phyloP scores from a whole-genome alignment of 768 basidiomycete species.

The Tylopilus plumbeoviolaceoides region DNA sequence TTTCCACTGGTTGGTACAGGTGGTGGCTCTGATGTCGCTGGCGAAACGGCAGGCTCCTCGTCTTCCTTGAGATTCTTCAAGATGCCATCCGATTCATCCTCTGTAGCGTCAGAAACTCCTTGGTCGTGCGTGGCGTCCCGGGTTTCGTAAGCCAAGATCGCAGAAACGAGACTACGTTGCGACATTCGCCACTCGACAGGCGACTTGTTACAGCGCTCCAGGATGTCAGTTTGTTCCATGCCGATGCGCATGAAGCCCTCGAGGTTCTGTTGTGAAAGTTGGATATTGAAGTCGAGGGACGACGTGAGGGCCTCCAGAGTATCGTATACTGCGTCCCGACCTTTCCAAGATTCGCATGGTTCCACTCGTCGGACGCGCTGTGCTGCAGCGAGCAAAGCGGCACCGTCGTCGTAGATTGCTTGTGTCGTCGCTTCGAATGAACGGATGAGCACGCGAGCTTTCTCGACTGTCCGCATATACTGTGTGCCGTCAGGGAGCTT shows the following conservation, averaged over 20 bases:
- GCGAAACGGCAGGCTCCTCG: neutral
- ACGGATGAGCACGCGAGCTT: slow-evolving; percentile 44
- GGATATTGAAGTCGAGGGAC: slow-evolving; percentile 34
- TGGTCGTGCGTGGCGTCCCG: slow-evolving; percentile 16
- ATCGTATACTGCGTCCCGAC: slow-evolving; percentile 25
- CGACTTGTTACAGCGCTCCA: slow-evolving; percentile 35
- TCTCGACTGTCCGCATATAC: slow-evolving; percentile 41
- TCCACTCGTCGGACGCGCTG: slow-evolving; percentile 33
- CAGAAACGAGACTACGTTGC: slow-evolving; percentile 34
- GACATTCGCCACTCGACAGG: slow-evolving; percentile 47
- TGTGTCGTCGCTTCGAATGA: slow-evolving; percentile 47
- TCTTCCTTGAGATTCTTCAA: slow-evolving; percentile 10
- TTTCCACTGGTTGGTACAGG: slow-evolving; percentile 13
- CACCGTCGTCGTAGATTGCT: slow-evolving; percentile 47
- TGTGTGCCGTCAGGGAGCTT: slow-evolving; percentile 32
- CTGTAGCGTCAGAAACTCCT: slow-evolving; percentile 3
- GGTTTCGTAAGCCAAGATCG: slow-evolving; percentile 21
- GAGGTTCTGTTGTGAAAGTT: slow-evolving; percentile 34
- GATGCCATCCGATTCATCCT: slow-evolving; percentile 9
- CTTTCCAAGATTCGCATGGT: slow-evolving; percentile 21
- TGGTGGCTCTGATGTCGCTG: slow-evolving; percentile 4
- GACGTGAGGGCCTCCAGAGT: slow-evolving; percentile 27
- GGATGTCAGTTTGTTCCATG: slow-evolving; percentile 37
- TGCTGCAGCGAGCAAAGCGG: slow-evolving; percentile 36
- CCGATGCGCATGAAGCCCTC: slow-evolving; percentile 37